Evolutionary conservation across 2,329 filamentous ascomycete species (phyloP).

Genomic region (Colletotrichum aenigma): DNA sequence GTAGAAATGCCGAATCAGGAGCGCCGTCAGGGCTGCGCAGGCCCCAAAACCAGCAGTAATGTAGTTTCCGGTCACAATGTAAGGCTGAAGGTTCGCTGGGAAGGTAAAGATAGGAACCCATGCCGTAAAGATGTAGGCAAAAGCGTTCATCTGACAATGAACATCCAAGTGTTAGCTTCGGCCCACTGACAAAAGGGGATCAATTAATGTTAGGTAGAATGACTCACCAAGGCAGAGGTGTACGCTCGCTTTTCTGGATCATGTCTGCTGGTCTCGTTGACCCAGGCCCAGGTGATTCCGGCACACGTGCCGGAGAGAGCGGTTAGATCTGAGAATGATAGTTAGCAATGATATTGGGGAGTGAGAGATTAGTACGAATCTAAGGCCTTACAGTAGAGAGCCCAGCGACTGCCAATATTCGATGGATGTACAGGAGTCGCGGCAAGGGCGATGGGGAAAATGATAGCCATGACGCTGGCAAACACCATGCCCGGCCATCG

Average conservation of each 20-base stretch:
- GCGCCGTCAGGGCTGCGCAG: conserved; percentile 11
- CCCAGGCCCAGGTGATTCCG: conserved; percentile 29
- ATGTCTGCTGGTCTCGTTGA: conserved; percentile 27
- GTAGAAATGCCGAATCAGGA: conserved; percentile 26
- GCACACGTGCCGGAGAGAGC: conserved; percentile 23
- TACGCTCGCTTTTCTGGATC: conserved; percentile 32
- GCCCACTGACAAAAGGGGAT: neutral
- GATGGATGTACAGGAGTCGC: conserved; percentile 27
- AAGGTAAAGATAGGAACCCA: conserved; percentile 33
- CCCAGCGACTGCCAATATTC: conserved; percentile 24
- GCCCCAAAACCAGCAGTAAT: conserved; percentile 29
- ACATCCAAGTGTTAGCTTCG: neutral
- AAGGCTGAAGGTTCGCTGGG: conserved; percentile 30
- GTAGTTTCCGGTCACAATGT: conserved; percentile 31
- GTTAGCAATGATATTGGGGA: neutral
- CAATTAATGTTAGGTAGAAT: neutral
- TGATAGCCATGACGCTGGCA: conserved; percentile 24
- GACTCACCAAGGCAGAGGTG: conserved; percentile 27
- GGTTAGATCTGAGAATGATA: conserved; percentile 21
- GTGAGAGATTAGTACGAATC: too few relatives aligned
- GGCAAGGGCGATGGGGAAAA: conserved; percentile 27
- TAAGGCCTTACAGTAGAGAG: conserved; percentile 24
- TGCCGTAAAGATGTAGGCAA: conserved; percentile 31
- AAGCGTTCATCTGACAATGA: conserved; percentile 27
- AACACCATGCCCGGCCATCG: conserved; percentile 32